Evolutionary conservation across 208 protist genomes (phyloP).

Genomic region (Acanthamoeba polyphaga): DNA sequence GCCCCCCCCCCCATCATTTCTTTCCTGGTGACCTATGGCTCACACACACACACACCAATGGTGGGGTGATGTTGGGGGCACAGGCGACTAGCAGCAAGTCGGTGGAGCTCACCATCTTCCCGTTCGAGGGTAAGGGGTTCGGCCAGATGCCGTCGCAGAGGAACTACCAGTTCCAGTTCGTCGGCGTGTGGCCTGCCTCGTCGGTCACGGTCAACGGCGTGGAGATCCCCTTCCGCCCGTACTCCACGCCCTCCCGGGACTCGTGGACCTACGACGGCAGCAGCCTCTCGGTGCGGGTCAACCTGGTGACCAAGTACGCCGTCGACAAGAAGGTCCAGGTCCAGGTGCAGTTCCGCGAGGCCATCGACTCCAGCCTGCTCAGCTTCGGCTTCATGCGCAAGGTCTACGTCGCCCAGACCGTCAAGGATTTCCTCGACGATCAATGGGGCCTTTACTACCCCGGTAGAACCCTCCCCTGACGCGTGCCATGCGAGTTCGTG

Average conservation of each 20-base stretch:
- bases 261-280: conserved; percentile 56
- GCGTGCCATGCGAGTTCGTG: no score
- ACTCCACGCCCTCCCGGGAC: conserved; percentile 19
- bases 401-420: conserved; percentile 58
- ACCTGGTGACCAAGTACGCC: conserved; percentile 58
- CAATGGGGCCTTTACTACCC: conserved; percentile 57
- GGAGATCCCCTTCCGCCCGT: conserved; percentile 33
- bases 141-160: conserved; percentile 4
- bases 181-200: conserved; percentile 9
- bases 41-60: no score
- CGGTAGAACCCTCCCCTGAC: not conserved
- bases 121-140: conserved; percentile 38
- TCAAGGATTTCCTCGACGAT: conserved; percentile 29
- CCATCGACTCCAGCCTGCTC: conserved; percentile 13
- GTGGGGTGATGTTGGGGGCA: not conserved
- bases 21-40: not conserved
- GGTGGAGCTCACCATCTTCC: conserved; percentile 26
- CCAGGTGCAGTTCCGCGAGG: not conserved
- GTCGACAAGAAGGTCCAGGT: conserved; percentile 19
- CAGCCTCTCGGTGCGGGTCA: conserved; percentile 55
- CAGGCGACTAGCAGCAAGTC: not conserved
- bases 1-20: not conserved
- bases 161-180: conserved; percentile 68
- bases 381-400: conserved; percentile 63
- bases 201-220: conserved; percentile 62